Evolutionary conservation across 257 asterid genomes (phyloP).

Genomic region (Primulina huaijiensis): DNA sequence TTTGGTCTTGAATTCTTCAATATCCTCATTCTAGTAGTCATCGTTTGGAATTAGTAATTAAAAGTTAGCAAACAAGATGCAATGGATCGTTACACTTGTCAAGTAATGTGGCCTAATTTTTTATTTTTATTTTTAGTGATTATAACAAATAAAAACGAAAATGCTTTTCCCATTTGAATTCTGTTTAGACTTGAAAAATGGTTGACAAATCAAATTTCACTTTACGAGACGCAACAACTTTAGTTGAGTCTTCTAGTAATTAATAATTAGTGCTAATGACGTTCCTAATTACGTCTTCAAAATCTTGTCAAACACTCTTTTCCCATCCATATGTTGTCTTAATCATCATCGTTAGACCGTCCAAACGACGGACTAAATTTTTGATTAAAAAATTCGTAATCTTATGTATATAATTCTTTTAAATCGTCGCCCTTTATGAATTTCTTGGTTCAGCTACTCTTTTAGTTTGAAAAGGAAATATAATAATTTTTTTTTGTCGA

Average conservation of each 20-base stretch:
- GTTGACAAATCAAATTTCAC: conserved; percentile 22
- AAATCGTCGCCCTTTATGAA: no score
- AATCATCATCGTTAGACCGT: background rate
- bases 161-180: background rate
- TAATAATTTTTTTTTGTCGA: background rate
- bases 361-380: background rate
- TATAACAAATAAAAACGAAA: background rate
- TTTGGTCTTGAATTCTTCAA: background rate
- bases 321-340: background rate
- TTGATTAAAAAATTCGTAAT: background rate
- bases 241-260: conserved; percentile 9
- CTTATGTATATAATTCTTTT: background rate
- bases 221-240: conserved; percentile 28
- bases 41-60: background rate
- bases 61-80: background rate
- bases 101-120: no score
- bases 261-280: background rate
- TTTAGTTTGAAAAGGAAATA: no score
- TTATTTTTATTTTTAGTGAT: no score
- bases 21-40: background rate
- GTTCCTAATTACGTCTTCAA: conserved; percentile 22
- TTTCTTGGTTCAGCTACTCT: no score
- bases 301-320: background rate
- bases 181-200: background rate
- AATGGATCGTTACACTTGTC: background rate